These are phyloP conservation scores for Thalassiosira exigua DNA, from an alignment of 352 stramenopile genomes.

Conservation along the genomic window DNA sequence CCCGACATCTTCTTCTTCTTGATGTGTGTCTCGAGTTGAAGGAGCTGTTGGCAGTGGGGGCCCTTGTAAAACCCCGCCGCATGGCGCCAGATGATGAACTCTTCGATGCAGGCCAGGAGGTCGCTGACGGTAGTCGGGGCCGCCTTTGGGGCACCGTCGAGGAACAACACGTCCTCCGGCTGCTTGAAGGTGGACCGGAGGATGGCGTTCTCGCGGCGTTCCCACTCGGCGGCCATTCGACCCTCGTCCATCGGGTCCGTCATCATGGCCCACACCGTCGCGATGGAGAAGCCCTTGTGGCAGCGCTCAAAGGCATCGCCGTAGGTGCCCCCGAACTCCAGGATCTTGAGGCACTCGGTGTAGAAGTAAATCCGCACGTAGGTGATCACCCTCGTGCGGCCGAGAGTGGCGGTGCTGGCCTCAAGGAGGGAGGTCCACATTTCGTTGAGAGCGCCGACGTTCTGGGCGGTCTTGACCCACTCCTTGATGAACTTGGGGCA, in stretches of 20 bases:
- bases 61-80: too few relatives aligned
- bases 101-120: too few relatives aligned
- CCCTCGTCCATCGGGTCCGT: neutral
- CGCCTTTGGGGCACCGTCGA: neutral
- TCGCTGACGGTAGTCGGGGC: neutral
- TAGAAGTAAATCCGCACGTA: neutral
- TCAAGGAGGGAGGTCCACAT: neutral
- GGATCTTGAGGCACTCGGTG: neutral
- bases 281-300: constrained; percentile 4
- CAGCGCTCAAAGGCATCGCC: neutral
- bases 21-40: too few relatives aligned
- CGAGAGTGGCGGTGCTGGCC: neutral
- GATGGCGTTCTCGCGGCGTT: neutral
- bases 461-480: constrained; percentile 4
- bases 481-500: neutral
- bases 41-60: too few relatives aligned
- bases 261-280: neutral
- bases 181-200: neutral
- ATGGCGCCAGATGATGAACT: too few relatives aligned
- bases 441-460: neutral
- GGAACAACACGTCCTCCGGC: neutral
- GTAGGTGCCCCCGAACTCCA: neutral
- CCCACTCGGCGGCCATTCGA: neutral
- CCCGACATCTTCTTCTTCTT: too few relatives aligned
- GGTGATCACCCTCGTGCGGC: neutral